A percentile compares a stretch with the other conserved stretches of the same genome.
Conservation (phyloP, 2,329 filamentous ascomycete species). For the Penicillium digitatum region DNA sequence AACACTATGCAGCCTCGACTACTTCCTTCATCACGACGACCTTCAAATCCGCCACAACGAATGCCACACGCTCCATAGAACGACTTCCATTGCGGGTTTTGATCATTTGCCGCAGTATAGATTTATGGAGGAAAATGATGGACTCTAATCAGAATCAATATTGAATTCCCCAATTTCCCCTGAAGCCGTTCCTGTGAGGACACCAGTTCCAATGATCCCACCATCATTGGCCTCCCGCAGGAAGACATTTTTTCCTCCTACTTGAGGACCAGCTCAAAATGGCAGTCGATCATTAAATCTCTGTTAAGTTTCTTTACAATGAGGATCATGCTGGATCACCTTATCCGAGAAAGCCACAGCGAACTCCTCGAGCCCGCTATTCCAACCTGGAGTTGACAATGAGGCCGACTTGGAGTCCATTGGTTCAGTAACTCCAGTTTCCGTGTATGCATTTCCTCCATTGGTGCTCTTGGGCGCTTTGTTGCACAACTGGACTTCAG, state of each 20-base stretch:
- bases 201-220: conserved; percentile 51
- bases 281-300: conserved; percentile 58
- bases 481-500: conserved; percentile 52
- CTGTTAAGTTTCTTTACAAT: conserved; percentile 65
- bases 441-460: neutral
- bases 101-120: conserved; percentile 45
- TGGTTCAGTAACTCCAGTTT: conserved; percentile 8
- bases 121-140: conserved; percentile 40
- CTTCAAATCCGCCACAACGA: conserved; percentile 49
- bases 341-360: conserved; percentile 74
- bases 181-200: conserved; percentile 46
- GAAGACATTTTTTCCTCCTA: conserved; percentile 47
- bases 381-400: conserved; percentile 25
- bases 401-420: conserved; percentile 1
- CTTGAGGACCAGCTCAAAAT: conserved; percentile 38
- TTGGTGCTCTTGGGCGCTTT: conserved; percentile 6
- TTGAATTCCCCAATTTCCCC: conserved; percentile 31
- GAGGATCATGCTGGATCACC: conserved; percentile 70
- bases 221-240: conserved; percentile 50
- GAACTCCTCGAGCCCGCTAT: conserved; percentile 51
- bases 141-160: neutral
- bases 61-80: conserved; percentile 46
- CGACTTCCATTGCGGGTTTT: conserved; percentile 51
- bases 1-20: conserved; percentile 38
- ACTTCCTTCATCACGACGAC: conserved; percentile 44